Percentiles rank a stretch among this genome's conserved stretches.
Evolutionary conservation across 768 basidiomycete genomes (phyloP).

Genomic region (Termitomyces sp.): DNA sequence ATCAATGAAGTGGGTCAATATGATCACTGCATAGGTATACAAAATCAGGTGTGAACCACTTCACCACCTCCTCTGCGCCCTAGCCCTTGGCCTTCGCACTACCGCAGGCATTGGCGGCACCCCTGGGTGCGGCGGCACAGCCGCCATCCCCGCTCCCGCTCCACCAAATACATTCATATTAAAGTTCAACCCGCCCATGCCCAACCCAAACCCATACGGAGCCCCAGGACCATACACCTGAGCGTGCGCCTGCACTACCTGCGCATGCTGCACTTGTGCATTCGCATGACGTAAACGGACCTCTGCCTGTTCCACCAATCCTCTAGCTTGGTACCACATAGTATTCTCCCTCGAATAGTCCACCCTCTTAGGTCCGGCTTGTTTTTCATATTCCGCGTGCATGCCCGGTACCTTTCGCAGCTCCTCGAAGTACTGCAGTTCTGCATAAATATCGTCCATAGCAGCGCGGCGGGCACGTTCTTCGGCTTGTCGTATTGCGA

Average conservation of each 20-base stretch:
- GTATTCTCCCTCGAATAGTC: constrained; percentile 1
- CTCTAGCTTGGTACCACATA: constrained; percentile 7
- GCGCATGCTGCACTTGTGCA: neutral
- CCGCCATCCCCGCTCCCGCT: neutral
- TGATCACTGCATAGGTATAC: neutral
- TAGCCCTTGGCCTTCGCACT: neutral
- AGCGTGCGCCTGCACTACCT: neutral
- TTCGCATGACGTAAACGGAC: neutral
- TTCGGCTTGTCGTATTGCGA: neutral
- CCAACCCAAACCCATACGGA: neutral
- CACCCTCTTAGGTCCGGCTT: neutral
- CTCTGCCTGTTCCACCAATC: neutral
- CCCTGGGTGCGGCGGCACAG: neutral
- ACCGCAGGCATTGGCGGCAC: neutral
- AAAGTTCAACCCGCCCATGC: neutral
- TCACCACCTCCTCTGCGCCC: neutral
- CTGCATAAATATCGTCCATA: neutral
- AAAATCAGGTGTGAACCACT: neutral
- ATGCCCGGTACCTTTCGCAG: neutral
- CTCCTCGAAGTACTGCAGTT: neutral
- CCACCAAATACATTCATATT: neutral
- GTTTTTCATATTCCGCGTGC: neutral
- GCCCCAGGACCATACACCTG: neutral
- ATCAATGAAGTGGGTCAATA: neutral
- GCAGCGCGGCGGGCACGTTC: neutral